These are phyloP conservation scores for Colletotrichum musicola DNA, from an alignment of 2,329 filamentous ascomycete species.

Conservation along the genomic window DNA sequence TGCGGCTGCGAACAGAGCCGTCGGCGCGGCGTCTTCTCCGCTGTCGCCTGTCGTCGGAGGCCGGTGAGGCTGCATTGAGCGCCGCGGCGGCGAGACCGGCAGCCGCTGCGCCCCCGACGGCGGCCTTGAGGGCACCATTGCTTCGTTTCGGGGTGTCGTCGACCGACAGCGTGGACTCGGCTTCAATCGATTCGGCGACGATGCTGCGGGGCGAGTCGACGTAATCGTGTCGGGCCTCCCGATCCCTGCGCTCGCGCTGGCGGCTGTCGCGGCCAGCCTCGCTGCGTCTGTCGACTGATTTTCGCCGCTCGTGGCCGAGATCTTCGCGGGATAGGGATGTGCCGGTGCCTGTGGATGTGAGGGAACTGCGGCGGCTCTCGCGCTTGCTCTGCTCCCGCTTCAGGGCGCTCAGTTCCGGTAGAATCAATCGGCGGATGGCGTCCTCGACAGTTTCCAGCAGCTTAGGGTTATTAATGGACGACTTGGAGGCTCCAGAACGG, in stretches of 20 bases:
- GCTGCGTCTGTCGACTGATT: slow-evolving; percentile 69
- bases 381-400: slow-evolving; percentile 90
- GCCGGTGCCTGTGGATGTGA: slow-evolving; percentile 63
- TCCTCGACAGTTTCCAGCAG: slow-evolving; percentile 93
- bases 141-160: slow-evolving; percentile 61
- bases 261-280: slow-evolving; percentile 66
- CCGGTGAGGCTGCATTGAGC: slow-evolving; percentile 55
- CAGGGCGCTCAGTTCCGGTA: slow-evolving; percentile 91
- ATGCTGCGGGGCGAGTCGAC: slow-evolving; percentile 63
- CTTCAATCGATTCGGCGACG: slow-evolving; percentile 61
- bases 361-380: slow-evolving; percentile 76
- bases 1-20: slow-evolving; percentile 56
- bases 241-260: slow-evolving; percentile 49
- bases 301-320: slow-evolving; percentile 69
- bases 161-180: slow-evolving; percentile 51
- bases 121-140: slow-evolving; percentile 58
- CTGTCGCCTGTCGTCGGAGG: slow-evolving; percentile 64
- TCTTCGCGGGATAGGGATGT: slow-evolving; percentile 67
- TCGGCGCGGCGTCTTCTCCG: slow-evolving; percentile 67
- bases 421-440: slow-evolving; percentile 87
- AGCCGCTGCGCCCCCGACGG: slow-evolving; percentile 59
- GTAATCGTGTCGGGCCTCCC: slow-evolving; percentile 68
- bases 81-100: slow-evolving; percentile 53
- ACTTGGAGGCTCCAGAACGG: slow-evolving; percentile 65
- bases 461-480: slow-evolving; percentile 92